Percentiles rank a stretch among this genome's conserved stretches.
Conservation (phyloP, 441 rosid genomes). For the Eruca vesicaria region DNA sequence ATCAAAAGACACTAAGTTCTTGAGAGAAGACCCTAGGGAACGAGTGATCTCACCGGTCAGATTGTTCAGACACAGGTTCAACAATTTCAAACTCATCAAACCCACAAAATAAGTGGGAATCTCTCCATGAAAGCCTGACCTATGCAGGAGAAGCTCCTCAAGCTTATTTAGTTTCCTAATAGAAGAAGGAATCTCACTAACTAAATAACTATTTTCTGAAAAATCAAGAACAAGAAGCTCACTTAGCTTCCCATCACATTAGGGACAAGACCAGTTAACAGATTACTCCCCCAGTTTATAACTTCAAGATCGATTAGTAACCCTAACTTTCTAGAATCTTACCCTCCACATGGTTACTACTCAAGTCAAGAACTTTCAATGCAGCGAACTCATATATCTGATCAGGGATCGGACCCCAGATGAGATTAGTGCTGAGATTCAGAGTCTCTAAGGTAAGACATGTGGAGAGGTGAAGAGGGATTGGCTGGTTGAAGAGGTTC, state of each 20-base stretch:
- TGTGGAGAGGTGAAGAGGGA: conserved; percentile 72
- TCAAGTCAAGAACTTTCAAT: too few species aligned
- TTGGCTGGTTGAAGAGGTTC: too few species aligned
- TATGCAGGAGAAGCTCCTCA: too few species aligned
- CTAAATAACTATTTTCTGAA: conserved; percentile 53
- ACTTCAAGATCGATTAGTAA: conserved; percentile 47
- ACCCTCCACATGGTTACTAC: too few species aligned
- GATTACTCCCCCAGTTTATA: too few species aligned
- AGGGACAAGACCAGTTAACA: conserved; percentile 60
- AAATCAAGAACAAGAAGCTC: conserved; percentile 66
- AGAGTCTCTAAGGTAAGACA: conserved; percentile 72
- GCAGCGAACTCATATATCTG: conserved; percentile 73
- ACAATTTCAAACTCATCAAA: conserved; percentile 42
- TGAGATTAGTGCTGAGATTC: conserved; percentile 82
- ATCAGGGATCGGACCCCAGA: conserved; percentile 93
- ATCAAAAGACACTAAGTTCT: conserved; percentile 57
- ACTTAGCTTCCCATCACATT: conserved; percentile 48
- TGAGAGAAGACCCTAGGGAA: conserved; percentile 43
- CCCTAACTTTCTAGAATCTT: conserved; percentile 60
- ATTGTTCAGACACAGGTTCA: conserved; percentile 64
- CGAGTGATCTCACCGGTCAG: conserved; percentile 52
- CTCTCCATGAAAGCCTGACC: conserved; percentile 60
- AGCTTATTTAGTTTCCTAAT: conserved; percentile 56
- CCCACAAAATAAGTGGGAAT: conserved; percentile 55
- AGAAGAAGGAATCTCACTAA: conserved; percentile 51